phyloP scores from a whole-genome alignment of 164 flowering plant genomes.

The Chimonanthus praecox region DNA sequence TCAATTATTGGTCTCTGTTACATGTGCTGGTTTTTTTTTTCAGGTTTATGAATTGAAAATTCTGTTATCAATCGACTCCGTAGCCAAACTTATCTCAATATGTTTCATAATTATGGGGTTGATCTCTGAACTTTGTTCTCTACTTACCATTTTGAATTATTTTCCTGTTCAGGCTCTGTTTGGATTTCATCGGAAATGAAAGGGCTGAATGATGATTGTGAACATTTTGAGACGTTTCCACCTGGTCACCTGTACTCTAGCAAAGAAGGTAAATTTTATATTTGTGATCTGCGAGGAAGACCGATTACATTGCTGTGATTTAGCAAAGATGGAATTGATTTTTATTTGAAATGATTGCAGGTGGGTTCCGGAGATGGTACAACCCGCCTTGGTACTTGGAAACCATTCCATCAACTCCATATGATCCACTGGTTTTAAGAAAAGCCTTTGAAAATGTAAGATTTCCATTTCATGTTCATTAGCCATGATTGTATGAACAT shows the following conservation, averaged over 20 bases:
- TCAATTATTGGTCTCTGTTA: background rate
- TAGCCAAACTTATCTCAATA: no score
- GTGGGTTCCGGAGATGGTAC: constrained; percentile 71
- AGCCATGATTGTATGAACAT: background rate
- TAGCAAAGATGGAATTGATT: background rate
- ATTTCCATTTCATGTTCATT: background rate
- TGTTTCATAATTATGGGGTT: background rate
- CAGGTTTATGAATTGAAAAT: no score
- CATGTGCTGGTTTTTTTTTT: background rate
- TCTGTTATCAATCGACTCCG: background rate
- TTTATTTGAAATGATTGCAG: constrained; percentile 10
- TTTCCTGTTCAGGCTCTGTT: constrained; percentile 54
- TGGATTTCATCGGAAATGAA: constrained; percentile 94
- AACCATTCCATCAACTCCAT: constrained; percentile 70
- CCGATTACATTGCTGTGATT: background rate
- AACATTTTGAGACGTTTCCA: constrained; percentile 79
- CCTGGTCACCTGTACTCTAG: constrained; percentile 95
- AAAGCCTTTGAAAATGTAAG: constrained; percentile 72
- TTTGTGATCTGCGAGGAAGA: background rate
- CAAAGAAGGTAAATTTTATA: constrained; percentile 34
- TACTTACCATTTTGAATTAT: background rate
- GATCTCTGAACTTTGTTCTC: background rate
- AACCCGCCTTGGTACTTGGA: constrained; percentile 83
- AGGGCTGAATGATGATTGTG: constrained; percentile 85
- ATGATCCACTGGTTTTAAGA: constrained; percentile 80